phyloP scores from a whole-genome alignment of 2,329 filamentous ascomycete species.

The Xylariaceae sp. region DNA sequence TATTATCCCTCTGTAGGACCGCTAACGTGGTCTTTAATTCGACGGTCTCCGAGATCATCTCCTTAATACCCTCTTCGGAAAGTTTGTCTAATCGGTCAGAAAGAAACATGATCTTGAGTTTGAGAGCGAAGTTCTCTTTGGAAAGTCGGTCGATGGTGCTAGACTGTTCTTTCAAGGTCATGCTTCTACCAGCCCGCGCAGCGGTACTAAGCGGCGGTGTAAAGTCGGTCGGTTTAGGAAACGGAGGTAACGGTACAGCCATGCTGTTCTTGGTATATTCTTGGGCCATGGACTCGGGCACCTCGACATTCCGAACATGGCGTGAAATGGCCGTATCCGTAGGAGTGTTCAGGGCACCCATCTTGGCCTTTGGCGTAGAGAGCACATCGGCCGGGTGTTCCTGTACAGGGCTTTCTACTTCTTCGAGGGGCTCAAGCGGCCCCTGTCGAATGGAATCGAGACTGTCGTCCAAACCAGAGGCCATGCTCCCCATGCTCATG shows the following conservation, averaged over 20 bases:
- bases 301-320: constrained; percentile 83
- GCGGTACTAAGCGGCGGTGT: constrained; percentile 49
- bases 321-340: constrained; percentile 86
- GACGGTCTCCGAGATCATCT: constrained; percentile 97
- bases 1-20: constrained; percentile 86
- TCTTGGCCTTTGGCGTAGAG: constrained; percentile 64
- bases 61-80: constrained; percentile 93
- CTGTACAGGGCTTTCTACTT: constrained; percentile 38
- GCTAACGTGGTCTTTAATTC: constrained; percentile 87
- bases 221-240: constrained; percentile 45
- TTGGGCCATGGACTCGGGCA: constrained; percentile 80
- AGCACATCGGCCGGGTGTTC: constrained; percentile 44
- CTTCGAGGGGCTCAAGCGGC: constrained; percentile 47
- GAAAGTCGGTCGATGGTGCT: constrained; percentile 93
- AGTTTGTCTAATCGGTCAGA: constrained; percentile 89
- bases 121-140: constrained; percentile 97
- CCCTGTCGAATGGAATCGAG: constrained; percentile 41
- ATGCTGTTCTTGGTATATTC: constrained; percentile 74
- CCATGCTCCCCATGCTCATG: constrained; percentile 85
- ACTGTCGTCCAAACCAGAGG: constrained; percentile 63
- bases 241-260: constrained; percentile 43
- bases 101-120: constrained; percentile 95
- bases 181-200: constrained; percentile 56
- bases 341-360: constrained; percentile 54
- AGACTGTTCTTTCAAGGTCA: constrained; percentile 95